These are phyloP conservation scores for Eurotiales sp. DNA, from an alignment of 2,329 filamentous ascomycete species.

Conservation along the genomic window DNA sequence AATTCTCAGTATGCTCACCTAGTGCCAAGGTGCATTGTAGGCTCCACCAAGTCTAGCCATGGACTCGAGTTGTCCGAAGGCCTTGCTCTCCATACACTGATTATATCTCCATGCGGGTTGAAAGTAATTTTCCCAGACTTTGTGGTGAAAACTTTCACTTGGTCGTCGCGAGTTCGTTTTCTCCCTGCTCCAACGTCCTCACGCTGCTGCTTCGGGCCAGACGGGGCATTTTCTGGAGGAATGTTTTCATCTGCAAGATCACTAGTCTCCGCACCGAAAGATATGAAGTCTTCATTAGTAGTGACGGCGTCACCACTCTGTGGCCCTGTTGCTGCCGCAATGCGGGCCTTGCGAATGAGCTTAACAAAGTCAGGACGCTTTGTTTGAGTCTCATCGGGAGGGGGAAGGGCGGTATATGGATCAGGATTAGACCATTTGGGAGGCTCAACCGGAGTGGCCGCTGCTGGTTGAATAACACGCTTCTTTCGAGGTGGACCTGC, in stretches of 20 bases:
- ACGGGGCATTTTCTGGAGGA: constrained; percentile 36
- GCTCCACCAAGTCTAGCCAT: constrained; percentile 50
- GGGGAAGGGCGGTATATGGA: constrained; percentile 83
- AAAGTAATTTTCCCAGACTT: constrained; percentile 42
- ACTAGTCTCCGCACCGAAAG: constrained; percentile 66
- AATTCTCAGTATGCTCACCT: constrained; percentile 24
- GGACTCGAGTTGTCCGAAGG: constrained; percentile 50
- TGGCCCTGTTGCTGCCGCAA: constrained; percentile 47
- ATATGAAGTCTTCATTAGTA: constrained; percentile 78
- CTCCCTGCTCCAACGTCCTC: constrained; percentile 57
- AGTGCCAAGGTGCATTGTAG: constrained; percentile 29
- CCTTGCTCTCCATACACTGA: constrained; percentile 51
- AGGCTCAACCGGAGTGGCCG: constrained; percentile 21
- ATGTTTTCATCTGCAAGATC: constrained; percentile 37
- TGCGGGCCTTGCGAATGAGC: constrained; percentile 82
- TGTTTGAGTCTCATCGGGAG: constrained; percentile 65
- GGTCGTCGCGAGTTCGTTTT: constrained; percentile 71
- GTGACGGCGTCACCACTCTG: constrained; percentile 54
- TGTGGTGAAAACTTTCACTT: constrained; percentile 56
- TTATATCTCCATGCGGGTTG: constrained; percentile 43
- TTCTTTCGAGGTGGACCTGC: constrained; percentile 37
- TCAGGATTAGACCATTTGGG: constrained; percentile 97
- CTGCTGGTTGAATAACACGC: constrained; percentile 20
- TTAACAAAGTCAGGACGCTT: constrained; percentile 88
- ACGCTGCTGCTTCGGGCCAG: constrained; percentile 28